Evolutionary conservation across 768 basidiomycete species (phyloP), one percentile per base, ranked within the genome.

Genomic region (Cantharellus cinnabarinus): DNA sequence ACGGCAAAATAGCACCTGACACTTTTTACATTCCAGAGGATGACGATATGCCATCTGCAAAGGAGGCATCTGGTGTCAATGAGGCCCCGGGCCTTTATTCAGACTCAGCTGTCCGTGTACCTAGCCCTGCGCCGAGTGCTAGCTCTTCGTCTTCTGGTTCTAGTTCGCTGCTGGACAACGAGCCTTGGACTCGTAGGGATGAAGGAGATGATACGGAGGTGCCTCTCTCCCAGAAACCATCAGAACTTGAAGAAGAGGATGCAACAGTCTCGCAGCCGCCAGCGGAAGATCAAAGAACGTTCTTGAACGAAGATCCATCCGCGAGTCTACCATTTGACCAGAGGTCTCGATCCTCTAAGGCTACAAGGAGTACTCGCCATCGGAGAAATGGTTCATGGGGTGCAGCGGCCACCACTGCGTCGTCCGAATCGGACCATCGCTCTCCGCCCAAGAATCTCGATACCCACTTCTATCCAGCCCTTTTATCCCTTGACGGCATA

Each of bases 401-500:
- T 10, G 52, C 44, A n/a, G 58, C 60, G 15, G 42, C 52, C 35
- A 57, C 56, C 35, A 14, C 35, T 41, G 35, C 34, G 14, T 41
- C 56, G 37, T 38, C 34, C 56, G 56, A 40, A 14, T 69, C 71
- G 38, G 74, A 76, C 56, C 60, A 71, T 50, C 52, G 14, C 14
- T 14, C 52, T 7, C 73, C 79, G 55, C 70, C 75, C 60, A 74
- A 76, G 63, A 74, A 75, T 54, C 89, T 88, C 65, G 94, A 99
- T 75, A 97, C 93, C 42, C 93, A 97, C 68, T 94, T 87, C 67
- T 97, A 80, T 71, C 83, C 91, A 66, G 88, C 93, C 1, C 76
- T 77, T 5, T 85, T 94, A 59, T 78, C 75, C 10, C 94, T 91
- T 71, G 84, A 83, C 68, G 82, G 82, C 59, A 62, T 90, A 62